Evolutionary conservation across 1,139 yeast genomes (phyloP), one percentile per base, ranked within the genome.

Genomic region (Yamadazyma aaseri): DNA sequence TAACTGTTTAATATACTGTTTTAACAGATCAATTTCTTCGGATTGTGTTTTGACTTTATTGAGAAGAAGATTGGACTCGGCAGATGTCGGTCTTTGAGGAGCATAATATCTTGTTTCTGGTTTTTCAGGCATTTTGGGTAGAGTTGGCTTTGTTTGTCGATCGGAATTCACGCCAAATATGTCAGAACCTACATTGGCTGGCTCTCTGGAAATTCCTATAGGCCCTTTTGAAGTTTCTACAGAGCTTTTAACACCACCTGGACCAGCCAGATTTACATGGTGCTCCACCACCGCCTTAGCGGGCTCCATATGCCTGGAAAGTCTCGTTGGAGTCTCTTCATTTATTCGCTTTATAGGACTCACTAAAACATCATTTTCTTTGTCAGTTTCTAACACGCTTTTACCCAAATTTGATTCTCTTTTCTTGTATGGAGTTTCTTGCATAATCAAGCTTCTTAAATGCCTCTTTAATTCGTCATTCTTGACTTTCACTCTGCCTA

Each of bases 391-490:
- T 10, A 8, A 27, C 17, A 20, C 3, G 9, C 26, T n/a, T n/a
- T n/a, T n/a, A n/a, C n/a, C n/a, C n/a, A n/a, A n/a, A n/a, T n/a
- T n/a, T n/a, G n/a, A n/a, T n/a, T 10, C 6, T 14, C 17, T 29
- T 9, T 7, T 12, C 22, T 27, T 24, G 20, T 35, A 30, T 15
- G 39, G 39, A 3, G 44, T 33, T 12, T 40, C 44, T 27, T 38
- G 40, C n/a, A 24, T 29, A 3, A 40, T 40, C 21, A 38, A 28
- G 11, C 11, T 8, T 28, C 40, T 22, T 12, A 40, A 25, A 8
- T 38, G 40, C 23, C 32, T 29, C 27, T 38, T 37, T 25, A 40
- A 29, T 23, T 37, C 37, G 14, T 38, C 34, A 26, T 40, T 40
- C 25, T 34, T 35, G 10, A 32, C 29, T 34, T 34, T 29, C 14